Base-by-base conservation (phyloP, 208 protist genomes). In the Acanthamoeba sp. region DNA sequence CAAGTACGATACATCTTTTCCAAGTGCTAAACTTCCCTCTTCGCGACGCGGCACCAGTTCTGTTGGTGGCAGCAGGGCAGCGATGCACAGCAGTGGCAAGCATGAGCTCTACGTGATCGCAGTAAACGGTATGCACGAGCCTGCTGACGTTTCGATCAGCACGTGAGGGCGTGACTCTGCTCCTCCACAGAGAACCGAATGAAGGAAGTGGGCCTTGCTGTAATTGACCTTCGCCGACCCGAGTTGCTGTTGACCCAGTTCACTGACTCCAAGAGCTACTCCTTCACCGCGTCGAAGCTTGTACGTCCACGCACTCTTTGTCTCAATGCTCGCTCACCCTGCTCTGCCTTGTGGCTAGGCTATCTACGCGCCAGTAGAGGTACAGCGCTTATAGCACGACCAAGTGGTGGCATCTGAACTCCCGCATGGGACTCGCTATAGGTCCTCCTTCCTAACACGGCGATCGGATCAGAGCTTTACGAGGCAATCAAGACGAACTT, bases 361-460 rank as follows among this genome's bases (percentile, higher is more conserved):
- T 20, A 91, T 71, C 34, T 71, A 91, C 38, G 84, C 22, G 5
- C 84, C 84, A n/a, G 59, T 91, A 22, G 84, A 91, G 84, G 82
- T 90, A 38, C 18, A 14, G 1, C 2, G 22, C 73, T 27, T 84
- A 6, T 32, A 5, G 9, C 1, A 9, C 10, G 32, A 22, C 0
- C 40, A 10, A 16, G 10, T 80, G 38, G 9, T 16, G 42, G 32
- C 9, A 9, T 38, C 6, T 80, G 36, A 5, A 48, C 38, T 48
- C 38, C n/a, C n/a, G n/a, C n/a, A n/a, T n/a, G n/a, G n/a, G n/a
- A n/a, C n/a, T n/a, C n/a, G n/a, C n/a, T n/a, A n/a, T 69, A 90
- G 82, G 84, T 91, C 34, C 57, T 91, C 27, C n/a, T 91, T 27
- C 84, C 84, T n/a, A 91, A 91, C 36, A 91, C 84, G 38, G 84